Evolutionary conservation across 139 green algal genomes (phyloP).

Genomic region (Ettlia oleoabundans): DNA sequence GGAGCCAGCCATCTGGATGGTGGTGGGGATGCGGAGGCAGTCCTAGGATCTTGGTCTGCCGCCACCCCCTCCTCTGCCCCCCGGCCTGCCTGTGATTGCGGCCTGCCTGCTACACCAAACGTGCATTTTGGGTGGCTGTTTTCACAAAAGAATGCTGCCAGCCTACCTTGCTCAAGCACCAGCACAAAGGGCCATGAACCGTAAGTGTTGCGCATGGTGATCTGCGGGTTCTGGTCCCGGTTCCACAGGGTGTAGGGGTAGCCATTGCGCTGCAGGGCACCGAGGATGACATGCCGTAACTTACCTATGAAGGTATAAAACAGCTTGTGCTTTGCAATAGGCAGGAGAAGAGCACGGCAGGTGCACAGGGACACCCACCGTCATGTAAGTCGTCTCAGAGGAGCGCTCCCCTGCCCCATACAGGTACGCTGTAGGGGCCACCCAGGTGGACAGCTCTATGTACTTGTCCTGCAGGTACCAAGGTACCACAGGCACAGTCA

Average conservation of each 20-base stretch:
- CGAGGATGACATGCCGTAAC: background rate
- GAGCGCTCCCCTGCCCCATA: constrained; percentile 64
- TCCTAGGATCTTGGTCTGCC: background rate
- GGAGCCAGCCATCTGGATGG: too few species aligned
- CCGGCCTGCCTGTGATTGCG: too few species aligned
- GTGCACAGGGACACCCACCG: background rate
- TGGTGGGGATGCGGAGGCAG: too few species aligned
- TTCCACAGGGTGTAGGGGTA: constrained; percentile 59
- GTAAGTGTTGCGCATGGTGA: constrained; percentile 66
- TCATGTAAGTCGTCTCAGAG: background rate
- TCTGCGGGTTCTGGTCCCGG: constrained; percentile 42
- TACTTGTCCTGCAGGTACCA: constrained; percentile 56
- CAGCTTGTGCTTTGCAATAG: too few species aligned
- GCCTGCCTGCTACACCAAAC: background rate
- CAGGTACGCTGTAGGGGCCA: constrained; percentile 34
- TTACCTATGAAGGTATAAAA: too few species aligned
- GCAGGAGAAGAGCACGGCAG: background rate
- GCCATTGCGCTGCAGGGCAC: constrained; percentile 23
- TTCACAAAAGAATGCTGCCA: background rate
- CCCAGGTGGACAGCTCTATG: constrained; percentile 50
- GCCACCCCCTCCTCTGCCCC: background rate
- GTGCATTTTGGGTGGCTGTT: background rate
- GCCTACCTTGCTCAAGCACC: constrained; percentile 28
- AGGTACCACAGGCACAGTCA: too few species aligned
- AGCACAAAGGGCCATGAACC: constrained; percentile 63